A percentile compares a stretch with the other conserved stretches of the same genome.
Evolutionary conservation across 2,329 filamentous ascomycete genomes (phyloP).

Genomic region (Colletotrichum orchidophilum): DNA sequence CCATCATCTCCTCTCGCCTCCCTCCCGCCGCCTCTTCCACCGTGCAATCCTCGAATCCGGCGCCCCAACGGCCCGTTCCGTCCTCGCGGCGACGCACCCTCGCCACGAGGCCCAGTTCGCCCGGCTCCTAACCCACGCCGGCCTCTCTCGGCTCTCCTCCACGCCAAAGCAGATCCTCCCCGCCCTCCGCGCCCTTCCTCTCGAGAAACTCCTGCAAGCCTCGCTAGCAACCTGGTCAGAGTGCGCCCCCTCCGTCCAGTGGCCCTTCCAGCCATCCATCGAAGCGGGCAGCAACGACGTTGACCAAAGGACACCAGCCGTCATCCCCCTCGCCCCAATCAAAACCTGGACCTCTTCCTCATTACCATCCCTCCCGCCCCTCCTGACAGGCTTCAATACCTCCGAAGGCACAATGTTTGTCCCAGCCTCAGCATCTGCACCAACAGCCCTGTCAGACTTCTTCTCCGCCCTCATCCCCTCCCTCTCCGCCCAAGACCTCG

Average conservation of each 20-base stretch:
- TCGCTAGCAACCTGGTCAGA: slow-evolving; percentile 54
- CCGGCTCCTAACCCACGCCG: slow-evolving; percentile 62
- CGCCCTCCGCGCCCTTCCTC: slow-evolving; percentile 56
- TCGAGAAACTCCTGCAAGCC: slow-evolving; percentile 49
- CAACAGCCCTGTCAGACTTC: slow-evolving; percentile 58
- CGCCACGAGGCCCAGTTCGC: slow-evolving; percentile 65
- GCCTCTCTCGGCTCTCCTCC: slow-evolving; percentile 56
- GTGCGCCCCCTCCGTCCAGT: slow-evolving; percentile 56
- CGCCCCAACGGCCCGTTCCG: slow-evolving; percentile 62
- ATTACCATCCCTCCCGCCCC: slow-evolving; percentile 62
- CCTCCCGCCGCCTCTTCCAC: slow-evolving; percentile 56
- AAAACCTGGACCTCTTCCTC: slow-evolving; percentile 63
- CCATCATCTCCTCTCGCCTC: slow-evolving; percentile 68
- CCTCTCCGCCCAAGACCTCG: slow-evolving; percentile 61
- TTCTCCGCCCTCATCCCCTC: slow-evolving; percentile 70
- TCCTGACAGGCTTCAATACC: slow-evolving; percentile 76
- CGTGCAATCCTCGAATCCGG: slow-evolving; percentile 68
- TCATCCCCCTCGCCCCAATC: slow-evolving; percentile 67
- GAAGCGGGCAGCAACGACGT: slow-evolving; percentile 58
- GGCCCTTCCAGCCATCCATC: slow-evolving; percentile 77
- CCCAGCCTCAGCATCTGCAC: slow-evolving; percentile 53
- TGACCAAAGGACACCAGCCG: slow-evolving; percentile 39
- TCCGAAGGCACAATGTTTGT: slow-evolving; percentile 76
- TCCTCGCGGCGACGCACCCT: slow-evolving; percentile 62
- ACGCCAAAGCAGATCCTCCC: slow-evolving; percentile 57